Base-by-base conservation (phyloP, 352 stramenopile genomes). In the Phytophthora boehmeriae region DNA sequence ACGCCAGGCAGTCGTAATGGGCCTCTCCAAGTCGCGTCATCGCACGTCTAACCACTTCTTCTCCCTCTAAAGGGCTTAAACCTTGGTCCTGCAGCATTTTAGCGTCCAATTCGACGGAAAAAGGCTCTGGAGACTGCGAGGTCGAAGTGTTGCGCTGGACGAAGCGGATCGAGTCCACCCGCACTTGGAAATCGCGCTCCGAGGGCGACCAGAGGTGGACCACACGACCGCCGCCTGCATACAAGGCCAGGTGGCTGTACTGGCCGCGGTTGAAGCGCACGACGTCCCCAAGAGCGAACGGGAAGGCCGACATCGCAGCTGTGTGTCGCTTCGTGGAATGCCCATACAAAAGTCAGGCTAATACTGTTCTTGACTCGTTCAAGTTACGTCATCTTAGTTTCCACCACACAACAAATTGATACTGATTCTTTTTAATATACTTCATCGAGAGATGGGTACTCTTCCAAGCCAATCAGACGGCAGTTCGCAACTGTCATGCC, bases 231-330 rank as follows among this genome's bases (percentile, higher is more conserved):
- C 64, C 52, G 23, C 78, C 80, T 4, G 68, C 43, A 51, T 84
- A 89, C 30, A 92, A 51, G 10, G 71, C 82, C 39, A 92, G 34
- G 72, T 92, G 82, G 50, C 74, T 84, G 65, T 82, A 88, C 58
- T 83, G 61, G 6, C 76, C 78, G 49, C 80, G 82, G 54, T 82
- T 66, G 62, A 89, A 92, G 63, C 78, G 72, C 62, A 92, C 63
- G 35, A 92, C 73, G 68, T 89, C 82, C 16, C 82, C 67, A 32
- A 55, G 20, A 35, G 30, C 34, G 39, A 79, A 65, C 14, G 57
- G 45, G 16, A 8, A 17, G 11, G 30, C 2, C 54, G 54, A 22
- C 67, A 75, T 75, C n/a, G 13, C 8, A 9, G 48, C 36, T 5
- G 36, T 19, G 51, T 22, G 59, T 34, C 52, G 20, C 20, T 67